These are phyloP conservation scores for Podaxis mareebaensis DNA, from an alignment of 768 basidiomycete species.

Conservation along the genomic window DNA sequence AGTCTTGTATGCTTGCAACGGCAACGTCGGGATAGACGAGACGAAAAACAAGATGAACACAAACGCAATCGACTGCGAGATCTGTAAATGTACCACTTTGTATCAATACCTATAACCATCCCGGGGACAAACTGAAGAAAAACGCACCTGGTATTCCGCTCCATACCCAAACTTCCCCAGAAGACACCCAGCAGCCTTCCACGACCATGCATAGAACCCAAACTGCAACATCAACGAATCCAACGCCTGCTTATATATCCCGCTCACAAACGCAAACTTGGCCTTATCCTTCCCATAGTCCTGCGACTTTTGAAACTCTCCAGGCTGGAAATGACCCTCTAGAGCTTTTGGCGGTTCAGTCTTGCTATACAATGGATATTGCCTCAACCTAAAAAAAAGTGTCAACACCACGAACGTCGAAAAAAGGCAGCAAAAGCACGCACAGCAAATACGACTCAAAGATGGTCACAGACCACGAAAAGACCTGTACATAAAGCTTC, in stretches of 20 bases:
- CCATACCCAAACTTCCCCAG: constrained; percentile 62
- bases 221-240: constrained; percentile 72
- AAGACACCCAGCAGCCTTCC: constrained; percentile 60
- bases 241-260: constrained; percentile 70
- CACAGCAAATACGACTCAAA: constrained; percentile 90
- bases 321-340: constrained; percentile 61
- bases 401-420: neutral
- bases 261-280: constrained; percentile 72
- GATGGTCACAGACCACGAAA: constrained; percentile 75
- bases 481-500: constrained; percentile 77
- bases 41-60: constrained; percentile 64
- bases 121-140: neutral
- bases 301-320: constrained; percentile 88
- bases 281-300: constrained; percentile 91
- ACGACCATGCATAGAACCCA: constrained; percentile 83
- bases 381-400: constrained; percentile 52
- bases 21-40: constrained; percentile 69
- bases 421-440: constrained; percentile 30
- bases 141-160: constrained; percentile 68
- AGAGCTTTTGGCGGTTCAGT: constrained; percentile 70
- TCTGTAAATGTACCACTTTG: constrained; percentile 43
- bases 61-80: constrained; percentile 81
- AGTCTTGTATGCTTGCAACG: constrained; percentile 80
- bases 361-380: constrained; percentile 84
- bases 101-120: neutral